Base-by-base conservation (phyloP, 257 asterid genomes). In the Solanum dulcamara region DNA sequence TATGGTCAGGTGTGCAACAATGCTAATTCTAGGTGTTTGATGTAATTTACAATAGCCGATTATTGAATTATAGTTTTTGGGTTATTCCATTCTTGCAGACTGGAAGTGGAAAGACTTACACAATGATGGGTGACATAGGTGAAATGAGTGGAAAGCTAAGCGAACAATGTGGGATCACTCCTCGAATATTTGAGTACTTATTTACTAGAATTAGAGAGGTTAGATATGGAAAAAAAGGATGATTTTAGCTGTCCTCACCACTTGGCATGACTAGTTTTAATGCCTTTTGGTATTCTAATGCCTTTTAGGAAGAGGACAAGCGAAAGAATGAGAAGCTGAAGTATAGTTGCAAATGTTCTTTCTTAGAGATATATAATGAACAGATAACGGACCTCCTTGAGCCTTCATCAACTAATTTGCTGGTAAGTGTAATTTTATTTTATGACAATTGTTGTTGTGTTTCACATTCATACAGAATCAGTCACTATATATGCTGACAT, bases 381-480 rank as follows among this genome's bases (percentile, higher is more conserved):
- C 98, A 95, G 35, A 94, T 95, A 89, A 93, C 97, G 2, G 98
- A 95, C 88, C 98, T 95, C 87, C 97, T 95, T 17, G 98, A 95
- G 86, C 97, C 97, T 89, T 92, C 98, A 66, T 91, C 95, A 17
- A 93, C 90, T 85, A 95, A 95, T 90, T 88, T 95, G 67, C 97
- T 90, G 91, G 98, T 95, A 86, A 81, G n/a, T 80, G 12, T 50
- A 46, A 84, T 79, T 87, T 48, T 80, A 15, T 84, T 85, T 57
- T 81, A 50, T 84, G 48, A 66, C 82, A 57, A 57, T 48, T 66
- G 70, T 33, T 80, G 38, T 37, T 48, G 48, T 48, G 10, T 18
- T 11, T 51, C 10, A 15, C 64, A 24, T 75, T 15, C 79, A 42
- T 80, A 15, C 67, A 10, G 46, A 46, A 77, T 46, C 28, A 77